These are phyloP conservation scores for Phytophthora uliginosa DNA, from an alignment of 352 stramenopile genomes.

Conservation along the genomic window DNA sequence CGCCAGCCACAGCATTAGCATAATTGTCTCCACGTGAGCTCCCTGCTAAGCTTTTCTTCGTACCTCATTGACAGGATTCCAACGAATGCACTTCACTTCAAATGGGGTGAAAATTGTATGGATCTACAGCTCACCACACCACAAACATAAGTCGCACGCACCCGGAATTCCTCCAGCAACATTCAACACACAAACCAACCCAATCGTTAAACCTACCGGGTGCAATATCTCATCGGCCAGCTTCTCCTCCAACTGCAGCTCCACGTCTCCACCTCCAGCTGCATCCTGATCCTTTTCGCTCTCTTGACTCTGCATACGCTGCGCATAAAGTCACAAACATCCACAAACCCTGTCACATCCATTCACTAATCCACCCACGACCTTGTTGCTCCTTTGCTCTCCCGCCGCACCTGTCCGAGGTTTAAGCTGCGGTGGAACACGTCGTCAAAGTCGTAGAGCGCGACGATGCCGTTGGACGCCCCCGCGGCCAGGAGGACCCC, in stretches of 20 bases:
- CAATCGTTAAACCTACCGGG: constrained; percentile 37
- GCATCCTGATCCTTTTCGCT: background rate
- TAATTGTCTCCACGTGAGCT: background rate
- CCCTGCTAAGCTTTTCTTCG: background rate
- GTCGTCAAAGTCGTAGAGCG: constrained; percentile 87
- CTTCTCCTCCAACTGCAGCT: constrained; percentile 1
- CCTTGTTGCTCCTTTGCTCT: background rate
- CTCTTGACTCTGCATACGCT: background rate
- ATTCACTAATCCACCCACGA: background rate
- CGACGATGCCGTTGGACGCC: constrained; percentile 73
- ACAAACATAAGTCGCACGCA: background rate
- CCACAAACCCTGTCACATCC: background rate
- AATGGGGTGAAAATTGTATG: constrained; percentile 79
- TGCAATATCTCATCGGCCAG: constrained; percentile 36
- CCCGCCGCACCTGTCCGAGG: constrained; percentile 44
- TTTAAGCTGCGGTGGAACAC: constrained; percentile 74
- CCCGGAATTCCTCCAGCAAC: background rate
- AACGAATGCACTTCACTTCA: constrained; percentile 80
- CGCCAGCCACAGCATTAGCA: background rate
- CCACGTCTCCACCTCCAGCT: background rate
- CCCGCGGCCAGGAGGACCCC: constrained; percentile 74
- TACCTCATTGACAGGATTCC: constrained; percentile 82
- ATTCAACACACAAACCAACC: background rate
- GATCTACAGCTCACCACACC: constrained; percentile 42
- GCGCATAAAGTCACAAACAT: background rate